Evolutionary conservation across 2,329 filamentous ascomycete genomes (phyloP), one percentile per base, ranked within the genome.

Genomic region (Stromatinia cepivora): DNA sequence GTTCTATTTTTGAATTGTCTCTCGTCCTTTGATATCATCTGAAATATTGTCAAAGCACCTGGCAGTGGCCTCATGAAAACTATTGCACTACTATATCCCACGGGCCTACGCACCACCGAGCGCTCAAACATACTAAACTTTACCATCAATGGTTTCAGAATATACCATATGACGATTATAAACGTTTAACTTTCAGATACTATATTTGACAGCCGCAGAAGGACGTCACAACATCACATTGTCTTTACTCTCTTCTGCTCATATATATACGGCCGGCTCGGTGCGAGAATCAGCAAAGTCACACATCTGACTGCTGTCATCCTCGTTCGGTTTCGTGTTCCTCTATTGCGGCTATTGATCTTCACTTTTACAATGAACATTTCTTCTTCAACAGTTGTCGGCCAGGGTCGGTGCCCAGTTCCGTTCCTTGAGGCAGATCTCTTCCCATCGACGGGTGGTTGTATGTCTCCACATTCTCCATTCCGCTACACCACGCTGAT

Each of bases 361-460:
- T 50, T 50, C 20, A 10, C 45, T 31, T 50, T n/a, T 36, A 65
- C 36, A 31, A 72, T 69, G 69, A 72, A 50, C 22, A 15, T 67
- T 71, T 73, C 31, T 68, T 20, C 59, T 36, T 69, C 36, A 46
- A 67, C 8, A 68, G 69, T n/a, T 72, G 70, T 45, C 28, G 50
- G 59, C 48, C 56, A 62, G 58, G 48, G 58, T 9, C 39, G 58
- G 25, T 96, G 92, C 79, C 86, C 87, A 22, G 73, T 84, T 65
- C 92, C 92, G 7, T 94, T 95, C 77, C 84, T 89, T 72, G 87
- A 92, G 77, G 84, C 85, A 70, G 80, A 80, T 42, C 79, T 85
- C 70, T 96, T 90, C 76, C 86, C 84, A 59, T 73, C 79, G 34
- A 81, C 78, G 57, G 87, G 86, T 76, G 92, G 92, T 80, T 92